These are phyloP conservation scores for Eucalyptus sp. DNA, from an alignment of 345 rosid genomes.

Conservation along the genomic window DNA sequence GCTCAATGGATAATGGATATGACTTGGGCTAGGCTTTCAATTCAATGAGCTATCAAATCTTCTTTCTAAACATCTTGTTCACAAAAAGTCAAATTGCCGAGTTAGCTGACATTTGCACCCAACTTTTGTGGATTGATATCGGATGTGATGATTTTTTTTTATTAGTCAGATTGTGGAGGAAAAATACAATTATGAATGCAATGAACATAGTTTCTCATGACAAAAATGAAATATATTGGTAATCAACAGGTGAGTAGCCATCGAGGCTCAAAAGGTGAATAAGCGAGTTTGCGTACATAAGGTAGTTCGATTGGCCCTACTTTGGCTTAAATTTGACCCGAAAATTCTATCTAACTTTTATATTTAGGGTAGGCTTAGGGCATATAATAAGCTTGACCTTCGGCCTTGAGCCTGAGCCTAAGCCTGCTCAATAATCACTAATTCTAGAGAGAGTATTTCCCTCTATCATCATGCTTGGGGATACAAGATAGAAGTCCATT, in stretches of 20 bases:
- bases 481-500: neutral
- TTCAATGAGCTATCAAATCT: neutral
- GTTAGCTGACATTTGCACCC: neutral
- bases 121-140: neutral
- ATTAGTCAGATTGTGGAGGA: no score
- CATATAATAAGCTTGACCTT: neutral
- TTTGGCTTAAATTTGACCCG: neutral
- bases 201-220: neutral
- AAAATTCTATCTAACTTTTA: neutral
- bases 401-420: accelerated
- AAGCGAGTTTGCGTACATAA: neutral
- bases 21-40: neutral
- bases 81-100: neutral
- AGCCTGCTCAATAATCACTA: neutral
- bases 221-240: neutral
- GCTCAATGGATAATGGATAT: neutral
- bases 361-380: neutral
- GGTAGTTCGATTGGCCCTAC: neutral
- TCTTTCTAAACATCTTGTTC: neutral
- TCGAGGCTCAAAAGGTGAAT: neutral
- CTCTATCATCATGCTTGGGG: neutral
- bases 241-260: neutral
- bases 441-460: neutral
- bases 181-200: neutral
- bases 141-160: neutral